Percentiles rank a stretch among this genome's conserved stretches.
Evolutionary conservation across 306 rosid genomes (phyloP).

Genomic region (Prunus kanzakura): DNA sequence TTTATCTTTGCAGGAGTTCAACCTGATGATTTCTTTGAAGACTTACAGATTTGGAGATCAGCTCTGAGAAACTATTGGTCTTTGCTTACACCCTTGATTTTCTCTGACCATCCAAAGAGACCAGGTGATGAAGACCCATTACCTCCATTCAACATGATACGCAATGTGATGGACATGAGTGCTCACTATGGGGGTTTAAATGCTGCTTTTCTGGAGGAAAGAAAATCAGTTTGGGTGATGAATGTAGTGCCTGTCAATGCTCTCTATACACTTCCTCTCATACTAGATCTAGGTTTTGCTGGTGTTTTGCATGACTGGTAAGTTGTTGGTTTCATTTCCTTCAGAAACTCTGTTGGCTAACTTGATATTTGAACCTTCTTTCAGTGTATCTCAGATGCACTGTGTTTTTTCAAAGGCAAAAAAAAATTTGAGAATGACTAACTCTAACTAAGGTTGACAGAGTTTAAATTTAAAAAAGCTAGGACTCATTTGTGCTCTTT

Average conservation of each 20-base stretch:
- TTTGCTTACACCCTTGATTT: constrained; percentile 88
- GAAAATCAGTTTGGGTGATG: constrained; percentile 95
- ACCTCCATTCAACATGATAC: constrained; percentile 96
- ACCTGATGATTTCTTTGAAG: constrained; percentile 83
- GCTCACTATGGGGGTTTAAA: constrained; percentile 87
- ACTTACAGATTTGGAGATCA: constrained; percentile 66
- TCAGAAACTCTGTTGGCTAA: constrained; percentile 4
- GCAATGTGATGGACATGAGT: constrained; percentile 95
- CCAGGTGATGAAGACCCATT: constrained; percentile 99
- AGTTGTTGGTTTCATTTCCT: constrained; percentile 33
- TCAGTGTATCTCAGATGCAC: background rate
- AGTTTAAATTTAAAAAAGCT: background rate
- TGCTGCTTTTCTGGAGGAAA: constrained; percentile 83
- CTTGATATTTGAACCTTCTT: constrained; percentile 2
- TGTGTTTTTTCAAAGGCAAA: background rate
- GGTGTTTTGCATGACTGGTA: constrained; percentile 97
- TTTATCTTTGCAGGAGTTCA: constrained; percentile 69
- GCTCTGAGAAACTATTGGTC: constrained; percentile 87
- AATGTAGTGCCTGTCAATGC: constrained; percentile 81
- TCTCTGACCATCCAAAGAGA: constrained; percentile 99
- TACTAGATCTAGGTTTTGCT: constrained; percentile 82
- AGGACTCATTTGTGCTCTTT: background rate
- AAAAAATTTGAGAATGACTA: background rate
- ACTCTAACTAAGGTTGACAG: background rate
- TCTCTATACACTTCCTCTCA: constrained; percentile 81